Conservation (phyloP, 1,139 yeast species). For the Petasospora rhodanensis region DNA sequence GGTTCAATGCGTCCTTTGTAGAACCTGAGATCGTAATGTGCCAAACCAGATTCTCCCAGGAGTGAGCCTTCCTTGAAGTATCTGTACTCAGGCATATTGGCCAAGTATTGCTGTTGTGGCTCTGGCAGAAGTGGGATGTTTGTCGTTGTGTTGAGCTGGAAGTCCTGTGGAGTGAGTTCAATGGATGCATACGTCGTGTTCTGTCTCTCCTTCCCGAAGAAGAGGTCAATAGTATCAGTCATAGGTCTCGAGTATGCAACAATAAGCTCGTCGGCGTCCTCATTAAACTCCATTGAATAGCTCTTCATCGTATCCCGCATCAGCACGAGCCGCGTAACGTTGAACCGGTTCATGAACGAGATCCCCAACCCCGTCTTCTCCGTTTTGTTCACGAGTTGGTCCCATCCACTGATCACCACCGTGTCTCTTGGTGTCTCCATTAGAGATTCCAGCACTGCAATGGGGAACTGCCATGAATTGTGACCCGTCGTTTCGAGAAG, state of each 20-base stretch:
- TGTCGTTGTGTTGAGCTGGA: constrained; percentile 2
- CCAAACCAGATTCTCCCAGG: constrained; percentile 25
- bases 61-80: constrained; percentile 34
- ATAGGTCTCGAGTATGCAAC: constrained; percentile 1
- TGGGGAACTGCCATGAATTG: constrained; percentile 10
- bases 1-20: constrained; percentile 33
- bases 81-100: constrained; percentile 13
- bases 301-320: constrained; percentile 14
- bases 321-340: constrained; percentile 11
- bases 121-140: constrained; percentile 2
- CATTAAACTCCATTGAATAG: background rate
- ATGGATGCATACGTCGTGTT: constrained; percentile 2
- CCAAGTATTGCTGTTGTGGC: constrained; percentile 5
- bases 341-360: constrained; percentile 7
- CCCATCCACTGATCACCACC: constrained; percentile 7
- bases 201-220: background rate
- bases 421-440: background rate
- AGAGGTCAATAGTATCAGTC: background rate
- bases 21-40: constrained; percentile 43
- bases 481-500: constrained; percentile 2
- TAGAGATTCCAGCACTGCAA: constrained; percentile 9
- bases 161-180: constrained; percentile 7
- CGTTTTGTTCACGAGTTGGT: constrained; percentile 5
- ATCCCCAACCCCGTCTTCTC: constrained; percentile 18
- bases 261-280: no score